phyloP scores from a whole-genome alignment of 352 stramenopile species.

The Saprolegnia diclina region DNA sequence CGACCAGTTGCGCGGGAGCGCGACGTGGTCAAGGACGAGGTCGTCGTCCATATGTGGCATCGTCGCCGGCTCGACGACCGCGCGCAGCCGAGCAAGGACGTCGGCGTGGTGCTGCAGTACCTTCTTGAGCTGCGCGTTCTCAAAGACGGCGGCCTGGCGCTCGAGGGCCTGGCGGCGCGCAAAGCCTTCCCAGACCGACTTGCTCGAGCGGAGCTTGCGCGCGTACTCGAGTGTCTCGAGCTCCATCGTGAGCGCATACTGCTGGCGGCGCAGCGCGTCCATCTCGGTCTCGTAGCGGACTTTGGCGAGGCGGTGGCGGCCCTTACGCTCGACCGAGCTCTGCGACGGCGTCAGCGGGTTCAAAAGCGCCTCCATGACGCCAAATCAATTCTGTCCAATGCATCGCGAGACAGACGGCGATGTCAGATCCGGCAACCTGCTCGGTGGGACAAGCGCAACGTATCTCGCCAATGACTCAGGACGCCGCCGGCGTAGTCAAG shows the following conservation, averaged over 20 bases:
- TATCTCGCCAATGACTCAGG: too few species aligned
- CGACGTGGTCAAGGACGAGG: neutral
- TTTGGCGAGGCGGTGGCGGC: neutral
- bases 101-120: neutral
- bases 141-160: neutral
- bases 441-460: too few species aligned
- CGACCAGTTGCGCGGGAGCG: neutral
- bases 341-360: neutral
- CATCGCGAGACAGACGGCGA: too few species aligned
- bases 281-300: neutral
- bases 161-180: neutral
- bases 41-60: neutral
- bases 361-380: neutral
- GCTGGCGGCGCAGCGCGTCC: neutral
- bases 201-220: neutral
- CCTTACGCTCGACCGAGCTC: neutral
- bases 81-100: neutral
- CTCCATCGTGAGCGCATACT: neutral
- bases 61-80: neutral
- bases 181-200: constrained; percentile 7
- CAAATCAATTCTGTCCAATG: too few species aligned
- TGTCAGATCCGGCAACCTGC: too few species aligned
- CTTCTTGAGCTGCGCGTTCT: constrained; percentile 11
- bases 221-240: neutral
- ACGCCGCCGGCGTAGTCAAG: too few species aligned